These are phyloP conservation scores for Sporothrix sp. DNA, from an alignment of 2,329 filamentous ascomycete genomes.

Conservation along the genomic window DNA sequence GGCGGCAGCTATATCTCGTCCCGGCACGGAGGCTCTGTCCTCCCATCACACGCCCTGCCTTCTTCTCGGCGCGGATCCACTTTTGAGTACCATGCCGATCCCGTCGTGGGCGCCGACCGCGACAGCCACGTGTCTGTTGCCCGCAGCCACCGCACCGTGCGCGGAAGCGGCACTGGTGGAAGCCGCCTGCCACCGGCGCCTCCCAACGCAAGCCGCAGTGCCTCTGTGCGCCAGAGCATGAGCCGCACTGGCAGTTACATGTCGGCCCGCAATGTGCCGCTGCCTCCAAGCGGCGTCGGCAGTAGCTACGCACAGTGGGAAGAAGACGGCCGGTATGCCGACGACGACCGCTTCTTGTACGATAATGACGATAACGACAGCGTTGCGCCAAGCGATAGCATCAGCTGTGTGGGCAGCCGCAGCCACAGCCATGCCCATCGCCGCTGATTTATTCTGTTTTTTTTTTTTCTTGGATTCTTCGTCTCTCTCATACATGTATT, in stretches of 20 bases:
- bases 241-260: conserved; percentile 19
- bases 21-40: conserved; percentile 25
- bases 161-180: conserved; percentile 18
- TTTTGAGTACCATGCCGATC: conserved; percentile 13
- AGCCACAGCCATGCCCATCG: conserved; percentile 21
- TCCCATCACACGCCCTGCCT: conserved; percentile 11
- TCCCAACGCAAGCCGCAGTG: conserved; percentile 17
- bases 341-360: conserved; percentile 4
- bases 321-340: conserved; percentile 4
- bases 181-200: conserved; percentile 8
- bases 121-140: conserved; percentile 34
- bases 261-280: conserved; percentile 27
- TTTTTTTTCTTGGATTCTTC: too few relatives aligned
- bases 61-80: conserved; percentile 18
- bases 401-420: conserved; percentile 47
- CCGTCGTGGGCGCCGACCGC: conserved; percentile 24
- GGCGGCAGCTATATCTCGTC: conserved; percentile 29
- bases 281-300: conserved; percentile 33
- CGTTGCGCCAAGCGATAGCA: conserved; percentile 51
- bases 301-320: conserved; percentile 27
- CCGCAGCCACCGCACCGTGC: conserved; percentile 30
- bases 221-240: conserved; percentile 11
- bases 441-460: conserved; percentile 11
- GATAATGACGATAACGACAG: conserved; percentile 38
- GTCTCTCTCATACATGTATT: too few relatives aligned